Conservation (phyloP, 1,139 yeast genomes). For the Williopsis jadinii region DNA sequence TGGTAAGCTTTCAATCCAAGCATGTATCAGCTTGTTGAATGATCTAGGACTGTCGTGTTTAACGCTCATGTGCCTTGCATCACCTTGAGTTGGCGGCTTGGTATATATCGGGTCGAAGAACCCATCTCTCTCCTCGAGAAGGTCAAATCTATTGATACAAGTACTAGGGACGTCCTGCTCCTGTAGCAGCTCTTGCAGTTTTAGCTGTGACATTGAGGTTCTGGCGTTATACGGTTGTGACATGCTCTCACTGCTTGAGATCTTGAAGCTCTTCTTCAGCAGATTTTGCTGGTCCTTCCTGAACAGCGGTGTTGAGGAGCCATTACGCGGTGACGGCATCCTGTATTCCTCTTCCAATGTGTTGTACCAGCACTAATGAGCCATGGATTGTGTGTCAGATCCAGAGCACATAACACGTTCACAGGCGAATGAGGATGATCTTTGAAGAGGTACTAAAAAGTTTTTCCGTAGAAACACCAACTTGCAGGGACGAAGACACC, state of each 20-base stretch:
- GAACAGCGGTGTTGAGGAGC: background rate
- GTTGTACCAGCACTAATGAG: too few species aligned
- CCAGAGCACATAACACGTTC: too few species aligned
- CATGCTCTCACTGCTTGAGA: constrained; percentile 4
- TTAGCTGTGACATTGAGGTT: constrained; percentile 27
- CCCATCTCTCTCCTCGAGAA: constrained; percentile 40
- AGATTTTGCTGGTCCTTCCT: constrained; percentile 1
- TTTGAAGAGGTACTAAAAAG: too few species aligned
- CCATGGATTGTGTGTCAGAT: too few species aligned
- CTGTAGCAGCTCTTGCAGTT: constrained; percentile 20
- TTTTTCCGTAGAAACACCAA: too few species aligned
- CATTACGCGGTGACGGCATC: background rate
- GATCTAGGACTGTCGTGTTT: background rate
- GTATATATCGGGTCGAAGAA: constrained; percentile 40
- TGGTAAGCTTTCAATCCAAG: background rate
- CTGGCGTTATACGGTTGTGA: constrained; percentile 15
- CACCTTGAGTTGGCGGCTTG: constrained; percentile 23
- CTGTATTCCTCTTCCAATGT: too few species aligned
- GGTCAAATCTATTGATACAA: constrained; percentile 24
- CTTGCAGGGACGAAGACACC: too few species aligned
- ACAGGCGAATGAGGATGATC: too few species aligned
- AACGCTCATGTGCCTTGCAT: background rate
- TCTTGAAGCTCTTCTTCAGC: constrained; percentile 9
- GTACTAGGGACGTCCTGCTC: constrained; percentile 21
- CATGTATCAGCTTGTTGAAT: background rate